Percentiles rank a stretch among this genome's conserved stretches.
These are phyloP conservation scores for Psilocybe mexicana DNA, from an alignment of 1,284 basidiomycete species.

Conservation along the genomic window DNA sequence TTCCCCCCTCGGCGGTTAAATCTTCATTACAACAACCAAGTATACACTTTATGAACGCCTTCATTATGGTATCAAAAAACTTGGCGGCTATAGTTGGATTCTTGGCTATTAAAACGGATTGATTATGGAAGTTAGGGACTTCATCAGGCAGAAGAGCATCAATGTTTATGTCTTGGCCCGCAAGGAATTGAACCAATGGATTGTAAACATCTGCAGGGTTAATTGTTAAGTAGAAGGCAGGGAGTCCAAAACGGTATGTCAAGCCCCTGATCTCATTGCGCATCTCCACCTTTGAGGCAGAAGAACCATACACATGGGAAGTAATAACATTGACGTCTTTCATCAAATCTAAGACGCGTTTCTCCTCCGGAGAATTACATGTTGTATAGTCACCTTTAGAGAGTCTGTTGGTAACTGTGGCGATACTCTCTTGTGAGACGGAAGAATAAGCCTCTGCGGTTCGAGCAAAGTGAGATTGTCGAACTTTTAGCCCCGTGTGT, in stretches of 20 bases:
- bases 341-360: constrained; percentile 29
- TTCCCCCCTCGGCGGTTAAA: not conserved
- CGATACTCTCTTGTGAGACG: constrained; percentile 21
- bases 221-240: constrained; percentile 39
- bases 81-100: constrained; percentile 11
- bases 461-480: constrained; percentile 19
- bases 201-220: constrained; percentile 42
- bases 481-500: constrained; percentile 30
- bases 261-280: constrained; percentile 38
- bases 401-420: constrained; percentile 23
- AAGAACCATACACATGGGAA: constrained; percentile 32
- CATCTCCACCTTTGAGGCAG: constrained; percentile 27
- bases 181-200: constrained; percentile 33
- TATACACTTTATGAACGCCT: constrained; percentile 7
- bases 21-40: not conserved
- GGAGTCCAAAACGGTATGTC: constrained; percentile 26
- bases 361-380: constrained; percentile 27
- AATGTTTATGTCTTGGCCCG: constrained; percentile 29
- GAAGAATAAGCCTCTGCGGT: constrained; percentile 24
- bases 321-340: constrained; percentile 34
- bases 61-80: constrained; percentile 15
- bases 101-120: not conserved
- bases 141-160: not conserved
- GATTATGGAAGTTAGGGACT: not conserved
- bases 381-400: constrained; percentile 19